Conservation (phyloP, 805 yeast genomes). For the Lachancea cidri region DNA sequence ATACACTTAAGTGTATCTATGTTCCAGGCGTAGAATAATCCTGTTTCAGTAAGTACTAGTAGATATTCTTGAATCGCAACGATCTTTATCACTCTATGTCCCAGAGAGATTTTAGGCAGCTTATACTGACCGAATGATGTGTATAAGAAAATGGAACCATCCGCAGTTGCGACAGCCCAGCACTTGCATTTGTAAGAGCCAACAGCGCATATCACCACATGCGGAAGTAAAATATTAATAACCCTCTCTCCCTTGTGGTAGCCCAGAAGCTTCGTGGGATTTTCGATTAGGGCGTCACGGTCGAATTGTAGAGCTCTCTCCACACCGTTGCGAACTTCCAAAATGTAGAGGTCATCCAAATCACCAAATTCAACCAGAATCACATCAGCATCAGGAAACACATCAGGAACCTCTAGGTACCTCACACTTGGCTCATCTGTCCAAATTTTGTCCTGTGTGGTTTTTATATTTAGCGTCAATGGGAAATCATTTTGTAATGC, state of each 20-base stretch:
- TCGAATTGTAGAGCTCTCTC: constrained; percentile 35
- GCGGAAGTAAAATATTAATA: constrained; percentile 41
- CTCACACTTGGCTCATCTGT: constrained; percentile 27
- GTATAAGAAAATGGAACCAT: constrained; percentile 33
- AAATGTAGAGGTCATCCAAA: constrained; percentile 24
- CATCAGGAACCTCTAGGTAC: constrained; percentile 24
- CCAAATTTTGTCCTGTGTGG: constrained; percentile 26
- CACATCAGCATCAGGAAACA: constrained; percentile 28
- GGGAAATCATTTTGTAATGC: constrained; percentile 24
- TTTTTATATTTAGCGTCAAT: constrained; percentile 29
- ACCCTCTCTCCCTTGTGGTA: constrained; percentile 31
- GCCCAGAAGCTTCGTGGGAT: constrained; percentile 37
- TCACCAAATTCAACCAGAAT: constrained; percentile 31
- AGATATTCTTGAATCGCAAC: constrained; percentile 38
- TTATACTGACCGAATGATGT: constrained; percentile 33
- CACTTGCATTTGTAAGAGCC: constrained; percentile 45
- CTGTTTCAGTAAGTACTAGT: constrained; percentile 54
- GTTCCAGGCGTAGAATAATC: constrained; percentile 41
- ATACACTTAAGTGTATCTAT: constrained; percentile 15
- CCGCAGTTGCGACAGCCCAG: constrained; percentile 42
- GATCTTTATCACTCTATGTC: constrained; percentile 44
- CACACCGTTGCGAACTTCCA: constrained; percentile 34
- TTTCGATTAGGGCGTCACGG: constrained; percentile 30
- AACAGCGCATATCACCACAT: constrained; percentile 34
- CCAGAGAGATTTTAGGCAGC: constrained; percentile 41